Conservation (phyloP, 352 stramenopile genomes). For the Pythium guiyangense region DNA sequence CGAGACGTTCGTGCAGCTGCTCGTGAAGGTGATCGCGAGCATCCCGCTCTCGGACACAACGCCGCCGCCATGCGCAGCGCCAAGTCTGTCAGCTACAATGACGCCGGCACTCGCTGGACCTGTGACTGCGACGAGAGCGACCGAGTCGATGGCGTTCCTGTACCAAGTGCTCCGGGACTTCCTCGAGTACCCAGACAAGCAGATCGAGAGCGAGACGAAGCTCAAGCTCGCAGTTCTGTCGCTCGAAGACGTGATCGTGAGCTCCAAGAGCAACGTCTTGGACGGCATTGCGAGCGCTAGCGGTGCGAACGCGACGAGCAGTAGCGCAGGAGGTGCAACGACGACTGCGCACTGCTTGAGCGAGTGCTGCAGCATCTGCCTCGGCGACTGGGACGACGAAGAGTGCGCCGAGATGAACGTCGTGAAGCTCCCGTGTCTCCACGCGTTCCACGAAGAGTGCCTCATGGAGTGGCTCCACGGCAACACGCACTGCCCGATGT, state of each 20-base stretch:
- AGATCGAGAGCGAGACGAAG: constrained; percentile 83
- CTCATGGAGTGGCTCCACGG: constrained; percentile 83
- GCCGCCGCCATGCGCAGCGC: not conserved
- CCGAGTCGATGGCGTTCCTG: constrained; percentile 45
- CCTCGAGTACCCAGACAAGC: constrained; percentile 79
- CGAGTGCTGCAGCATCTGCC: constrained; percentile 84
- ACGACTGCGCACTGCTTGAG: constrained; percentile 33
- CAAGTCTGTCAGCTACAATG: not conserved
- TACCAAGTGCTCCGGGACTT: constrained; percentile 80
- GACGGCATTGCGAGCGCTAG: constrained; percentile 7
- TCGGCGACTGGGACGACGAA: constrained; percentile 78
- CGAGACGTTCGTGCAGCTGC: constrained; percentile 73
- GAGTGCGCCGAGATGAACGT: constrained; percentile 79
- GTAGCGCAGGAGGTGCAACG: not conserved
- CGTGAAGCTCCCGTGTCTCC: constrained; percentile 77
- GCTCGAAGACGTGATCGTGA: constrained; percentile 79
- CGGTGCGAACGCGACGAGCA: not conserved
- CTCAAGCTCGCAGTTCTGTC: constrained; percentile 78
- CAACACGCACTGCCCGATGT: constrained; percentile 83
- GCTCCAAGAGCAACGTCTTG: constrained; percentile 59
- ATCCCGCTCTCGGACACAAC: constrained; percentile 48
- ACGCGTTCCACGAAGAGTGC: constrained; percentile 86
- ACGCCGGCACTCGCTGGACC: not conserved
- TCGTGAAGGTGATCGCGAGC: constrained; percentile 78
- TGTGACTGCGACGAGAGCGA: constrained; percentile 14